phyloP scores from a whole-genome alignment of 2,329 filamentous ascomycete genomes.

The Aspergillus brunneoviolaceus region DNA sequence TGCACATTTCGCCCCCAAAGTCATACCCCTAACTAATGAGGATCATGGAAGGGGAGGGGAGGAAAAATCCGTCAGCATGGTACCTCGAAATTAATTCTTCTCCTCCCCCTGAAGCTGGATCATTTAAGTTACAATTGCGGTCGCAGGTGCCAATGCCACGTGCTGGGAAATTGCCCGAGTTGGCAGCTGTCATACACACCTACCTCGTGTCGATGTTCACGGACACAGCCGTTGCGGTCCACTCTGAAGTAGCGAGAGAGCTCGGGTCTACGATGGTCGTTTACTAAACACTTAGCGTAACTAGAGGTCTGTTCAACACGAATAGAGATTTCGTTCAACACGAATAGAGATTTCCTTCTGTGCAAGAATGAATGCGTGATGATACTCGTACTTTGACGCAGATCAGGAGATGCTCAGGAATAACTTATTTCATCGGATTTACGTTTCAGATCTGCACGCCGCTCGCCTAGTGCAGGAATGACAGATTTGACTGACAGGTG shows the following conservation, averaged over 20 bases:
- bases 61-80: not conserved
- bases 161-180: not conserved
- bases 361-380: not conserved
- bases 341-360: too few species aligned
- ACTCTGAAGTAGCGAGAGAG: too few species aligned
- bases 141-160: not conserved
- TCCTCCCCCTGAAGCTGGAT: not conserved
- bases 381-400: not conserved
- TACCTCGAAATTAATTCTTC: not conserved
- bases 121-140: not conserved
- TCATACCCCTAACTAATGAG: not conserved
- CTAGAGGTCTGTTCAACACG: too few species aligned
- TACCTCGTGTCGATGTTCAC: not conserved
- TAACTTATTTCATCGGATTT: not conserved
- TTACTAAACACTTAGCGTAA: too few species aligned
- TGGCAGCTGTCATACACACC: not conserved
- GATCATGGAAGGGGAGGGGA: not conserved
- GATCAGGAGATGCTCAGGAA: not conserved
- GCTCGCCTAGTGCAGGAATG: not conserved
- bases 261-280: too few species aligned
- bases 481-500: not conserved
- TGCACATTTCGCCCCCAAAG: not conserved
- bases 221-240: not conserved
- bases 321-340: too few species aligned
- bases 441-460: not conserved